These are phyloP conservation scores for Capsella rubella DNA, from an alignment of 441 rosid genomes.

Conservation along the genomic window DNA sequence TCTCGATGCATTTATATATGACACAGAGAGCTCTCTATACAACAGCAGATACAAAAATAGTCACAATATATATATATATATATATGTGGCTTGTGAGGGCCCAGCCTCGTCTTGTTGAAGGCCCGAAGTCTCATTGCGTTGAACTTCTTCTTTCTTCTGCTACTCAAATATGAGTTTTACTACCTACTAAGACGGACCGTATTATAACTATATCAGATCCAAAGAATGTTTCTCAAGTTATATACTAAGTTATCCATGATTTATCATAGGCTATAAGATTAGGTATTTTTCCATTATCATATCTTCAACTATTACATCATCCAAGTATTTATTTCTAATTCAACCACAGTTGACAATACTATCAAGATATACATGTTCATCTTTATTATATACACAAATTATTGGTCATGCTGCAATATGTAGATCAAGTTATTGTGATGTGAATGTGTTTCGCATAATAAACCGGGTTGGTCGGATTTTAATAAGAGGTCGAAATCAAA, in stretches of 20 bases:
- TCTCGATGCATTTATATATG: constrained; percentile 8
- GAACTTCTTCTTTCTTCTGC: constrained; percentile 2
- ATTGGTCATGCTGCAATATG: background rate
- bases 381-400: constrained; percentile 1
- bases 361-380: background rate
- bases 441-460: constrained; percentile 24
- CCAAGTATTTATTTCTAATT: background rate
- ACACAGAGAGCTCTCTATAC: background rate
- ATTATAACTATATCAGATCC: constrained; percentile 20
- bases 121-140: constrained; percentile 32
- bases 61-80: constrained; percentile 39
- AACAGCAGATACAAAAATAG: background rate
- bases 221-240: constrained; percentile 38
- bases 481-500: constrained; percentile 28
- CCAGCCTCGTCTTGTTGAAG: constrained; percentile 38
- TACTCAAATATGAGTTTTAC: constrained; percentile 18
- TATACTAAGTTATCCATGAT: constrained; percentile 18
- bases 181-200: constrained; percentile 38
- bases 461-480: constrained; percentile 23
- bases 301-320: background rate
- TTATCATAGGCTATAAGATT: background rate
- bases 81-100: constrained; percentile 42
- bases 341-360: background rate
- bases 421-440: constrained; percentile 23
- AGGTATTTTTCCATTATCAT: constrained; percentile 27